phyloP scores from a whole-genome alignment of 1,284 basidiomycete genomes.

The Ceratobasidium sp. region DNA sequence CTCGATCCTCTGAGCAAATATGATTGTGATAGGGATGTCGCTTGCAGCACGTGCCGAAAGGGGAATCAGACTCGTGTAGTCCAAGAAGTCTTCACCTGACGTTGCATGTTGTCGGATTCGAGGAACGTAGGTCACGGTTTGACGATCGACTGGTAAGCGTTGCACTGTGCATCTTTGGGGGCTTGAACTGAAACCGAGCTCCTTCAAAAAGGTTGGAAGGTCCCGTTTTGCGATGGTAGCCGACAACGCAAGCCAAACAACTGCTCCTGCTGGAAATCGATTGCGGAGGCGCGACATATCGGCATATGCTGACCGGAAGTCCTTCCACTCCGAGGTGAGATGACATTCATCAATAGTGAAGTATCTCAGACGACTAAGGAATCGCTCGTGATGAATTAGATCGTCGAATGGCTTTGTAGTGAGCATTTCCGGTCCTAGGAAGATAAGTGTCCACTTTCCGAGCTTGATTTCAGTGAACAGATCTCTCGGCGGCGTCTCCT shows the following conservation, averaged over 20 bases:
- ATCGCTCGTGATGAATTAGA: neutral
- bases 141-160: neutral
- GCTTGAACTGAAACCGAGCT: neutral
- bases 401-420: neutral
- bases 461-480: neutral
- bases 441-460: neutral
- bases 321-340: neutral
- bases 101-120: neutral
- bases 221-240: neutral
- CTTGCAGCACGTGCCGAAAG: neutral
- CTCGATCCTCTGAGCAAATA: neutral
- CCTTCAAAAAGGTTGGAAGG: neutral
- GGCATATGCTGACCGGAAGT: neutral
- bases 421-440: neutral
- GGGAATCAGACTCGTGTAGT: neutral
- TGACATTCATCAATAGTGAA: slow-evolving; percentile 6
- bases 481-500: neutral
- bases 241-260: neutral
- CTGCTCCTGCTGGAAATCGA: neutral
- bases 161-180: neutral
- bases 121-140: neutral
- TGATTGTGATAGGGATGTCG: slow-evolving; percentile 12
- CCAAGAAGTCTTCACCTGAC: neutral
- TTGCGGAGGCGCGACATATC: neutral
- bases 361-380: neutral